Conservation (phyloP, 805 yeast genomes). For the Kodamaea lidongshanica region DNA sequence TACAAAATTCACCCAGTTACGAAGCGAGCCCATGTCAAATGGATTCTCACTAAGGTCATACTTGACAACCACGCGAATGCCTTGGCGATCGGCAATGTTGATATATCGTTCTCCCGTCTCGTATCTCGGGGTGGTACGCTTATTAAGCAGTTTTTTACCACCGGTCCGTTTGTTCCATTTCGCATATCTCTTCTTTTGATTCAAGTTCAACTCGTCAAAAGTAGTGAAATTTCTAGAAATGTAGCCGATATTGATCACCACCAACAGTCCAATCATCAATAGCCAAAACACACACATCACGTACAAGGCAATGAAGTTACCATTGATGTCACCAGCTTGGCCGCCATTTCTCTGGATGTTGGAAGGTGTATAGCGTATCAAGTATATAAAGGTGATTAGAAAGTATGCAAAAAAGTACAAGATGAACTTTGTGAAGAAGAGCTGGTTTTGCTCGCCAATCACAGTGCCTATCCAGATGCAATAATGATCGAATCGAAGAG, state of each 20-base stretch:
- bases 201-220: slow-evolving; percentile 46
- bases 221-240: slow-evolving; percentile 48
- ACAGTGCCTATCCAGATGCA: slow-evolving; percentile 73
- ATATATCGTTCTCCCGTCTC: slow-evolving; percentile 38
- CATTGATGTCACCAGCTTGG: slow-evolving; percentile 23
- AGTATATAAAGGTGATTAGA: slow-evolving; percentile 21
- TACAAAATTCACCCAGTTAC: slow-evolving; percentile 32
- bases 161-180: slow-evolving; percentile 16
- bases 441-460: slow-evolving; percentile 64
- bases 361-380: slow-evolving; percentile 18
- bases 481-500: slow-evolving; percentile 76
- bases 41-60: slow-evolving; percentile 26
- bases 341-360: slow-evolving; percentile 16
- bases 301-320: slow-evolving; percentile 45
- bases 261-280: slow-evolving; percentile 38
- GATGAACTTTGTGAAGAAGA: slow-evolving; percentile 51
- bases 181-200: slow-evolving; percentile 25
- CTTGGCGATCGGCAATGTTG: slow-evolving; percentile 27
- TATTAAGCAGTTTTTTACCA: slow-evolving; percentile 8
- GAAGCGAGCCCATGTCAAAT: slow-evolving; percentile 31
- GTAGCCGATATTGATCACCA: slow-evolving; percentile 39
- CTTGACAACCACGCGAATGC: slow-evolving; percentile 32
- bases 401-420: slow-evolving; percentile 32
- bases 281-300: slow-evolving; percentile 41
- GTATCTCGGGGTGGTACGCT: slow-evolving; percentile 16